phyloP scores from a whole-genome alignment of 1,139 yeast genomes.

The Blastobotrys buckinghamii region DNA sequence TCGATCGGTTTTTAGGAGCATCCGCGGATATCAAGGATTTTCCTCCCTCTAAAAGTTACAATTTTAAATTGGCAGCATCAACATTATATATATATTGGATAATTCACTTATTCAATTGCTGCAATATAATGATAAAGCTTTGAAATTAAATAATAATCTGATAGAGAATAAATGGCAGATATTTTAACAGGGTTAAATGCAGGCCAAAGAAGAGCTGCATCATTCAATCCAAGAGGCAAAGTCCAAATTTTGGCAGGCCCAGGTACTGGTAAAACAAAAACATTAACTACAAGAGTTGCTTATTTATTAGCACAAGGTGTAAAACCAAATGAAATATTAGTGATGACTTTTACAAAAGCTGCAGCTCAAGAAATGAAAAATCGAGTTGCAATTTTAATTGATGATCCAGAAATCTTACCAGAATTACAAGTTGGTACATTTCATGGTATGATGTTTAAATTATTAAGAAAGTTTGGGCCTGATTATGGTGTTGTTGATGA shows the following conservation, averaged over 20 bases:
- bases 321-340: conserved; percentile 58
- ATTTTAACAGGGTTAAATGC: conserved; percentile 40
- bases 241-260: conserved; percentile 90
- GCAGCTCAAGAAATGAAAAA: conserved; percentile 82
- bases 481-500: conserved; percentile 40
- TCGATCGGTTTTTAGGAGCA: too few species aligned
- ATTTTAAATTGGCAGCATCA: too few species aligned
- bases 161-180: too few species aligned
- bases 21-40: too few species aligned
- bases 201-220: conserved; percentile 58
- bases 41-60: too few species aligned
- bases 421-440: conserved; percentile 73
- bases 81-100: too few species aligned
- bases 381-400: conserved; percentile 38
- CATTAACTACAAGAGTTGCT: conserved; percentile 73
- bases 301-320: conserved; percentile 46
- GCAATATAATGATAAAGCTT: too few species aligned
- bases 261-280: conserved; percentile 74
- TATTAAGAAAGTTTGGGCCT: conserved; percentile 53
- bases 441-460: conserved; percentile 67
- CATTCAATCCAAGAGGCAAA: conserved; percentile 45
- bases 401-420: conserved; percentile 25
- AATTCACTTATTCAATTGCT: too few species aligned
- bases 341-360: conserved; percentile 85
- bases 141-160: too few species aligned